A percentile compares a stretch with the other conserved stretches of the same genome.
Conservation (phyloP, 768 basidiomycete genomes). For the Phaeotremella fagi region DNA sequence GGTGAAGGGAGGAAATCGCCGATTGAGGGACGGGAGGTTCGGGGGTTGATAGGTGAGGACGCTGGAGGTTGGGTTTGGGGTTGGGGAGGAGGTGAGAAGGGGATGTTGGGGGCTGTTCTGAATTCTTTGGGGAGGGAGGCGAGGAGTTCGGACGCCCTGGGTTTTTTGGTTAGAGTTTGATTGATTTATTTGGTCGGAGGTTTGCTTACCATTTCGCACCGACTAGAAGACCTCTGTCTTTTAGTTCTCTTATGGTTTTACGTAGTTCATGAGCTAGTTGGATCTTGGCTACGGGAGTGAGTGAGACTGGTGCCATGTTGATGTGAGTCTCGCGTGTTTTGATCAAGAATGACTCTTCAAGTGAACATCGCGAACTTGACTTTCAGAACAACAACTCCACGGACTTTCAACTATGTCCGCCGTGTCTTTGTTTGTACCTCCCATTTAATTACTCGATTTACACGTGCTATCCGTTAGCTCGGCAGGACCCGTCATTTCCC, state of each 20-base stretch:
- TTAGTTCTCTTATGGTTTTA: conserved; percentile 27
- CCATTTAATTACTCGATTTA: too few species aligned
- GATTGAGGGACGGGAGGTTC: conserved; percentile 22
- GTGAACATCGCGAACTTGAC: too few species aligned
- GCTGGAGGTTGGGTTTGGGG: conserved; percentile 12
- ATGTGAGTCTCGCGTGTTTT: too few species aligned
- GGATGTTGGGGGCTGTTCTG: conserved; percentile 27
- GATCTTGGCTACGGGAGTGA: conserved; percentile 19
- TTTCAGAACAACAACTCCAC: too few species aligned
- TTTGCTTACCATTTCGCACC: conserved; percentile 33
- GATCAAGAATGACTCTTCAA: too few species aligned
- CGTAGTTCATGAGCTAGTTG: conserved; percentile 38
- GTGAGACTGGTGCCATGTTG: conserved; percentile 9
- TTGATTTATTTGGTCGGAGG: neutral
- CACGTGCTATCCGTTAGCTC: too few species aligned
- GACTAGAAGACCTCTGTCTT: conserved; percentile 37
- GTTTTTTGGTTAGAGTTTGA: neutral
- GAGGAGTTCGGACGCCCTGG: conserved; percentile 37
- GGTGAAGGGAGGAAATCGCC: conserved; percentile 38
- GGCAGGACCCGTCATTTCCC: too few species aligned
- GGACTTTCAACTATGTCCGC: too few species aligned
- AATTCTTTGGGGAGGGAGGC: conserved; percentile 27
- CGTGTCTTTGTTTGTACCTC: too few species aligned
- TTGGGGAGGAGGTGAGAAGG: conserved; percentile 38
- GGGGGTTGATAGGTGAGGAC: conserved; percentile 5